Base-by-base conservation (phyloP, 2,329 filamentous ascomycete genomes). In the Pseudopyricularia cyperi region DNA sequence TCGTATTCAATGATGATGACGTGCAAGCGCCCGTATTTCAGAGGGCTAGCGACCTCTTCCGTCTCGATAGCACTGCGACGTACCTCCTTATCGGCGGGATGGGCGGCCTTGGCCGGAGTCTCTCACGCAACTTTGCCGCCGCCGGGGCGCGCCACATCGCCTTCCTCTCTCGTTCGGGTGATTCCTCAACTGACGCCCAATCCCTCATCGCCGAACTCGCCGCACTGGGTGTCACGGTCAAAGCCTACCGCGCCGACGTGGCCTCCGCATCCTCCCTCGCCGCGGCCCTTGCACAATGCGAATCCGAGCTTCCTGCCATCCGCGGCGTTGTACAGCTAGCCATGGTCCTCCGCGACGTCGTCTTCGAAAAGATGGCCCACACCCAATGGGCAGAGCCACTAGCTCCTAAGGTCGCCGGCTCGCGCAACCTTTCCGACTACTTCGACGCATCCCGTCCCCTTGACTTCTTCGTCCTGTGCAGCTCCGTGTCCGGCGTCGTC, bases 381-480 rank as follows among this genome's bases (percentile, higher is more conserved):
- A 28, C 48, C 19, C 30, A 47, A n/a, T 55, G 19, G 19, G 48
- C 53, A 17, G 50, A 52, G 2, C 56, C 56, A 26, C 52, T 62
- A 22, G 48, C 50, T 4, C 62, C 64, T 30, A 69, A 68, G 53
- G 59, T 63, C 11, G 22, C 57, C 14, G 64, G 63, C 15, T 62
- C 62, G n/a, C 60, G 58, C 55, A 64, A 68, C 54, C 56, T 66
- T 5, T 60, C 65, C 52, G 53, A 61, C 22, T 52, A 55, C 4
- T n/a, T 19, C 1, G 51, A 56, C 8, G 17, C 14, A 6, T 42
- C 53, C 9, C 52, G 3, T 2, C 7, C 28, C 8, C 53, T 66
- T 7, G 59, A 65, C 52, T 63, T 66, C 54, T 66, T 66, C 50
- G 50, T 65, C 46, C 42, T 62, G 28, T 56, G 60, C 28, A 60